Evolutionary conservation across 208 protist species (phyloP), one percentile per base, ranked within the genome.

Genomic region (Leishmania braziliensis): DNA sequence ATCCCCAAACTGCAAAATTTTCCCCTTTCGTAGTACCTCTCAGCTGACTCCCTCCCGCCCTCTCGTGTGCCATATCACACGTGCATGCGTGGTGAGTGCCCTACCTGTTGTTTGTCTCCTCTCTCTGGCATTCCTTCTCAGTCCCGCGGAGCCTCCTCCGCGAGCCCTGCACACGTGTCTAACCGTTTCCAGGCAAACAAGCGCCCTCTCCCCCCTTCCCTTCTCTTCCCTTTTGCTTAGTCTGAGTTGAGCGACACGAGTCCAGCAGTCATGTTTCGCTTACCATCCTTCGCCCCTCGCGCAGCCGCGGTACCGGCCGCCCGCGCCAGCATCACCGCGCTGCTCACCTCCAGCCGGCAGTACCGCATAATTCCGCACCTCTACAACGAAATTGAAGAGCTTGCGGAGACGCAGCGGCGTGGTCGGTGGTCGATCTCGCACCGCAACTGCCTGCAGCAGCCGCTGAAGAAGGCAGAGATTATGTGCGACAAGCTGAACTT

Each of bases 401-500:
- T 98, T 0, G 91, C 92, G 6, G 93, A 98, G 84, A 96, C 92
- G 26, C 93, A 98, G 84, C 82, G 90, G 80, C 77, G 77, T 0
- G 92, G 92, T 56, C 95, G 95, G 20, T 98, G 95, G 93, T 87
- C 88, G 43, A 91, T 96, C 50, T 95, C 93, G 18, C 92, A 98
- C 81, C 90, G 89, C 51, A 94, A 94, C 86, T 94, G 90, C 81
- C 79, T 97, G 18, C 93, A 96, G 84, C 92, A 96, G 81, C 93
- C 95, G 0, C 79, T 98, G 29, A 96, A 96, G 84, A 89, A 89
- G 75, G 93, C 88, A 12, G 93, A 98, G 80, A 95, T 95, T 56
- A 95, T 98, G 92, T 82, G 79, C 58, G 95, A 98, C 78, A 96
- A 96, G 79, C 85, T 98, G 33, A 98, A 98, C 85, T 84, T 91